Evolutionary conservation across 208 protist genomes (phyloP).

Genomic region (Leishmania lainsoni): DNA sequence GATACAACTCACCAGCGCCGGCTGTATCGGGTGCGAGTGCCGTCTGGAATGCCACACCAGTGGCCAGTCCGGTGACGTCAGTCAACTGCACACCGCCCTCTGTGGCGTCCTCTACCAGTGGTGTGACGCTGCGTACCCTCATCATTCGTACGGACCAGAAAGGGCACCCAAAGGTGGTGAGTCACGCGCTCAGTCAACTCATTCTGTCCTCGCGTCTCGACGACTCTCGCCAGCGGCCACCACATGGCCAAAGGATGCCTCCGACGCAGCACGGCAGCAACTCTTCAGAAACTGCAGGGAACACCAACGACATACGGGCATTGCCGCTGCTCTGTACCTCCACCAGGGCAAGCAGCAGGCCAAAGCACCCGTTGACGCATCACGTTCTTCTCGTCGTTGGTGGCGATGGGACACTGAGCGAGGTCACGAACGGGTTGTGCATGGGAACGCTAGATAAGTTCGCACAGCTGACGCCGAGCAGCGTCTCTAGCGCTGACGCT

Average conservation of each 20-base stretch:
- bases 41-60: slow-evolving; percentile 10
- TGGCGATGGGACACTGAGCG: slow-evolving; percentile 82
- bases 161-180: slow-evolving; percentile 21
- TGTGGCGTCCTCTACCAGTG: not conserved
- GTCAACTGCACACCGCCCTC: not conserved
- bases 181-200: slow-evolving; percentile 19
- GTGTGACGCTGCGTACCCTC: slow-evolving; percentile 6
- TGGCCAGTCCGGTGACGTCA: not conserved
- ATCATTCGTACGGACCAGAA: slow-evolving; percentile 22
- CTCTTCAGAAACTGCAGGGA: not conserved
- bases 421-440: slow-evolving; percentile 79
- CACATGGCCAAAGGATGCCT: not conserved
- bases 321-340: not conserved
- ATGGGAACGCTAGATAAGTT: slow-evolving; percentile 45
- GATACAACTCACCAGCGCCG: not conserved
- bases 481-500: not conserved
- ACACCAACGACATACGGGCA: no score
- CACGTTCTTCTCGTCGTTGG: slow-evolving; percentile 67
- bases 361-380: not conserved
- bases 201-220: slow-evolving; percentile 19
- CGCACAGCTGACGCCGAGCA: not conserved
- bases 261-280: not conserved
- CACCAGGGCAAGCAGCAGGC: not conserved
- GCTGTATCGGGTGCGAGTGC: not conserved
- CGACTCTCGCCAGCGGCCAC: not conserved